These are phyloP conservation scores for Eucalyptus caleyi DNA, from an alignment of 345 rosid genomes.

Conservation along the genomic window DNA sequence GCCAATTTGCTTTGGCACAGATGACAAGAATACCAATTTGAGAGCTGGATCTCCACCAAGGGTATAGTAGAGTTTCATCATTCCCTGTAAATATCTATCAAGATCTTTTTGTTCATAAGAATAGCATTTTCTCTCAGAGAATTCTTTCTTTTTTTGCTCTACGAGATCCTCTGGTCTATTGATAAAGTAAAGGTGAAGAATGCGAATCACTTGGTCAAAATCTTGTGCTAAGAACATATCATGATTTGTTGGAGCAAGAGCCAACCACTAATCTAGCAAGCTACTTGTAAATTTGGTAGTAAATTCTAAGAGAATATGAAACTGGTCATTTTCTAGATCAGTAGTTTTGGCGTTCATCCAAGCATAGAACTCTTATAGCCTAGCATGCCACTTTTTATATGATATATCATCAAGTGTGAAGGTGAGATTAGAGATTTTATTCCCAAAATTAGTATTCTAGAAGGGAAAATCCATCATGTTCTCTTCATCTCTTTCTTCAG, in stretches of 20 bases:
- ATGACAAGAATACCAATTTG: background rate
- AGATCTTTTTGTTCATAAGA: background rate
- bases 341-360: background rate
- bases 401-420: background rate
- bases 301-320: background rate
- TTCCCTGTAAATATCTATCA: background rate
- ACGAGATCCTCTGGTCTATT: fast-evolving
- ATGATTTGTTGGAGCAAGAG: background rate
- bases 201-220: background rate
- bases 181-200: background rate
- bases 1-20: background rate
- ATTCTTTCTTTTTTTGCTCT: background rate
- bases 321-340: background rate
- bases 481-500: background rate
- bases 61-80: background rate
- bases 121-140: background rate
- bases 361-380: background rate
- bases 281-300: background rate
- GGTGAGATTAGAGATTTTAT: background rate
- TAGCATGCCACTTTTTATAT: background rate
- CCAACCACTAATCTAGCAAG: background rate
- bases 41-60: background rate
- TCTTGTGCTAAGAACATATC: background rate
- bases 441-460: too few relatives aligned
- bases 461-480: too few relatives aligned